phyloP scores from a whole-genome alignment of 176 grass and related monocot species.

The Oryza meridionalis region DNA sequence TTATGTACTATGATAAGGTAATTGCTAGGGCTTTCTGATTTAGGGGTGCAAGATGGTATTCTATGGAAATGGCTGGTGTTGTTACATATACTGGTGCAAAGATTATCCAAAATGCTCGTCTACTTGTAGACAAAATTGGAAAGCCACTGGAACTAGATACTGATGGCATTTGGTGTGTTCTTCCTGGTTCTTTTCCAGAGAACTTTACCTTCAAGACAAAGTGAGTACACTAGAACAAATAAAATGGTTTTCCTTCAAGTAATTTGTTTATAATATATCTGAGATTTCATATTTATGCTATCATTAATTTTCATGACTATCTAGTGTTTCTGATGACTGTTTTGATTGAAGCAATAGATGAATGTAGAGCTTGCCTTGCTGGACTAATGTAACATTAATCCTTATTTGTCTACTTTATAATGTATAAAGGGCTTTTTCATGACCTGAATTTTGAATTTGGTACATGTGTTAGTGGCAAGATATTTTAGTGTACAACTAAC shows the following conservation, averaged over 20 bases:
- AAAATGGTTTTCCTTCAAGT: conserved; percentile 14
- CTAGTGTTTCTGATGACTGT: conserved; percentile 10
- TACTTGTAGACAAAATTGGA: conserved; percentile 97
- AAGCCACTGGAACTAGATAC: conserved; percentile 95
- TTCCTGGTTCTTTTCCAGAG: conserved; percentile 95
- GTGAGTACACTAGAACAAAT: conserved; percentile 47
- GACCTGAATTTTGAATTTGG: conserved; percentile 5
- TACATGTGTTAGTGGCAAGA: neutral
- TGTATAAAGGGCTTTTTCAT: neutral
- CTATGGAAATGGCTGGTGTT: conserved; percentile 99
- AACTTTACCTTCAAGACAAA: conserved; percentile 92
- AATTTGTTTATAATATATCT: conserved; percentile 20
- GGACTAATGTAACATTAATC: conserved; percentile 2
- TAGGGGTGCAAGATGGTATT: conserved; percentile 99
- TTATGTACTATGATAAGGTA: conserved; percentile 22
- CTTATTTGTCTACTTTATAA: conserved; percentile 3
- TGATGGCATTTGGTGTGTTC: conserved; percentile 98
- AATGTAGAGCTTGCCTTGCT: conserved; percentile 10
- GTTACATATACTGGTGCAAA: conserved; percentile 99
- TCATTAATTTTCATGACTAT: conserved; percentile 1
- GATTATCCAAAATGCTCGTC: conserved; percentile 93
- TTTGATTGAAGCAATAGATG: conserved; percentile 23
- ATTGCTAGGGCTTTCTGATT: conserved; percentile 39
- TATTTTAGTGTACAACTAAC: conserved; percentile 5
- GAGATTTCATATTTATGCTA: neutral